Evolutionary conservation across 306 rosid genomes (phyloP), one percentile per base, ranked within the genome.

Genomic region (Quercus alba): DNA sequence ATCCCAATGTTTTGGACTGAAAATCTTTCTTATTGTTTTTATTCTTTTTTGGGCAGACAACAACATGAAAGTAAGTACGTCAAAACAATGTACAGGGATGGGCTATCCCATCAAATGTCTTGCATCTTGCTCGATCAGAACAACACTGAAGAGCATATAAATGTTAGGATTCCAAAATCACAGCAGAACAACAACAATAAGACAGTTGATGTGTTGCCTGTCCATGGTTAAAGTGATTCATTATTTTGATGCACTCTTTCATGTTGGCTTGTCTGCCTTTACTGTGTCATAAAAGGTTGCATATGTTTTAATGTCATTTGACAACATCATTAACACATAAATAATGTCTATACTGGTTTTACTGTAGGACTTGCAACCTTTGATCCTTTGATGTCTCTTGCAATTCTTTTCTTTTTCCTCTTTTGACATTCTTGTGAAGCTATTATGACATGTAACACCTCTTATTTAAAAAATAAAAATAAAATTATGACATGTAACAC

Each of bases 281-380:
- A 23, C 35, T 38, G 68, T 38, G 75, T 13, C 41, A 17, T 28
- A 18, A 18, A 30, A 30, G 18, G 1, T 17, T 1, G 46, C 4
- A 6, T 4, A 57, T 15, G 9, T 30, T 64, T 64, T 31, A 64
- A 64, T 30, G 5, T 64, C 5, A 30, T 30, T 11, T 64, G 70
- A 64, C 70, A 64, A 31, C 70, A 30, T 64, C 18, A 64, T 28
- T 64, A 25, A 26, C 19, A 49, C 76, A 41, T 81, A 61, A 77
- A 33, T 70, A 77, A 63, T 73, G 70, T 59, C 56, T 63, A 83
- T 72, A 76, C 76, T 25, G 19, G 83, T 70, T 52, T 73, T 75
- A 82, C 75, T 74, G 57, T 81, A 58, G 8, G 59, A 73, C 31
- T 21, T 41, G 52, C 72, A 35, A 35, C 52, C 25, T 68, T 67